phyloP scores from a whole-genome alignment of 179 eudicot genomes.

The Silene noctiflora region DNA sequence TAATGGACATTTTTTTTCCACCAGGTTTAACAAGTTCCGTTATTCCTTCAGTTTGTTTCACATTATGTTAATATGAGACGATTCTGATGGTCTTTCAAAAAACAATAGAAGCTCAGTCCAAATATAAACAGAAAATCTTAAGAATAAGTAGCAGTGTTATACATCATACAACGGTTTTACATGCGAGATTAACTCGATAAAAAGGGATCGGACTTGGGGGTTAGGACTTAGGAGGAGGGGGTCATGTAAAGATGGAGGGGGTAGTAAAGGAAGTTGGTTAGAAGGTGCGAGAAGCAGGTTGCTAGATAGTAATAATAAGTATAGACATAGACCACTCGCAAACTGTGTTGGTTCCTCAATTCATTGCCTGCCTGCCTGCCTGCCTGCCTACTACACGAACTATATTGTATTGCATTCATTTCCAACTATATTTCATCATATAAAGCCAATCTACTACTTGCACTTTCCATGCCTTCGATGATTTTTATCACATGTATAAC shows the following conservation, averaged over 20 bases:
- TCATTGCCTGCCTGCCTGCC: background rate
- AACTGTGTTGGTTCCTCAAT: background rate
- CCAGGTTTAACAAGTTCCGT: no score
- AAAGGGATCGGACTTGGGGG: background rate
- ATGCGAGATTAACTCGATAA: background rate
- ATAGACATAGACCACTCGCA: background rate
- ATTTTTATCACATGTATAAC: background rate
- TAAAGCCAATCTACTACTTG: background rate
- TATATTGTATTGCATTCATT: background rate
- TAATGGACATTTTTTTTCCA: no score
- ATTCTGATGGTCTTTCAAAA: background rate
- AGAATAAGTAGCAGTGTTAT: no score
- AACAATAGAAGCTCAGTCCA: background rate
- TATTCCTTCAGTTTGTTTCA: background rate
- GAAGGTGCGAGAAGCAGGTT: background rate
- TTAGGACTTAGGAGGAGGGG: background rate
- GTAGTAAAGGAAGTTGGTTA: background rate
- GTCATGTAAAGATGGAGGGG: background rate
- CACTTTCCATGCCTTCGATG: background rate
- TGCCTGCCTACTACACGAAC: background rate
- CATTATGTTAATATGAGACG: background rate
- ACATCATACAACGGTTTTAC: background rate
- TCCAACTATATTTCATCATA: background rate
- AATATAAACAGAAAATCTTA: no score
- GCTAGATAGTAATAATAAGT: background rate